Evolutionary conservation across 2,329 filamentous ascomycete genomes (phyloP).

Genomic region (Zymoseptoria brevis): DNA sequence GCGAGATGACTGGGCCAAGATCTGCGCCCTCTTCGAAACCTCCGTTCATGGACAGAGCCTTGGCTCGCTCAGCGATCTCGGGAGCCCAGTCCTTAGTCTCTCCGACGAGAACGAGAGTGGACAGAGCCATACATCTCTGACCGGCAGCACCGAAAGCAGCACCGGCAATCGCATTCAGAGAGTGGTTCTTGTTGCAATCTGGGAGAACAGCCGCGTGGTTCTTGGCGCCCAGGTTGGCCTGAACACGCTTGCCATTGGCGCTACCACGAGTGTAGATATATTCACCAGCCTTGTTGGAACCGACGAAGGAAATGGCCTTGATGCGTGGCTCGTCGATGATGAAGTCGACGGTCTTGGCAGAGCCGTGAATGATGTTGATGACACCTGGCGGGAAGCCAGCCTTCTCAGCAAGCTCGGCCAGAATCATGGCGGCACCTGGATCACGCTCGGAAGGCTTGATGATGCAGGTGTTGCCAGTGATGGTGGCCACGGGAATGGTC

Average conservation of each 20-base stretch:
- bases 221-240: constrained; percentile 82
- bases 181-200: constrained; percentile 85
- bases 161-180: constrained; percentile 73
- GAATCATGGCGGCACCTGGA: constrained; percentile 76
- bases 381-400: constrained; percentile 77
- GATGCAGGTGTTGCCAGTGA: constrained; percentile 76
- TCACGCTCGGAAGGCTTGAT: constrained; percentile 83
- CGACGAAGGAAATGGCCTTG: constrained; percentile 81
- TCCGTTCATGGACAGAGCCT: constrained; percentile 64
- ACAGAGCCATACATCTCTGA: constrained; percentile 80
- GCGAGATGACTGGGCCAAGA: constrained; percentile 73
- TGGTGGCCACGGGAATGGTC: constrained; percentile 77
- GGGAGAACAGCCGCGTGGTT: constrained; percentile 80
- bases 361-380: constrained; percentile 74
- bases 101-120: constrained; percentile 73
- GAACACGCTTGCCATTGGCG: constrained; percentile 79
- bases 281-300: constrained; percentile 79
- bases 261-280: constrained; percentile 75
- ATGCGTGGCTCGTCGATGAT: constrained; percentile 77
- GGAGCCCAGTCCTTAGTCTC: constrained; percentile 77
- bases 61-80: constrained; percentile 69
- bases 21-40: constrained; percentile 76
- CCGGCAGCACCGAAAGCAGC: constrained; percentile 79
- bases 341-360: constrained; percentile 75
- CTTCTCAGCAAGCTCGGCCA: constrained; percentile 70